phyloP scores from a whole-genome alignment of 495 filamentous ascomycete genomes.

The Alectoria sarmentosa region DNA sequence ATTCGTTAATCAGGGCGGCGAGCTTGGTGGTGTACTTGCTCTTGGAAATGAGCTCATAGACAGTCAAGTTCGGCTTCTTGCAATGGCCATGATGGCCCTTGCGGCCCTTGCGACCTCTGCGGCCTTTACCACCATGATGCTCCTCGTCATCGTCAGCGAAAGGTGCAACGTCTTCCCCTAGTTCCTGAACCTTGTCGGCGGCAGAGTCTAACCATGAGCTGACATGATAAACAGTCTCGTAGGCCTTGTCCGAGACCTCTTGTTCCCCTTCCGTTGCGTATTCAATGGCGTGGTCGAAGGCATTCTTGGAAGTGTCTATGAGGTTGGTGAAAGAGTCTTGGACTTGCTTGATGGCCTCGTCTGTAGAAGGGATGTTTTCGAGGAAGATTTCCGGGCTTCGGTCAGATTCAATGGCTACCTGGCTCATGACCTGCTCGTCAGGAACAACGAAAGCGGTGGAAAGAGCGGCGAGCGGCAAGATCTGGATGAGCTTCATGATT shows the following conservation, averaged over 20 bases:
- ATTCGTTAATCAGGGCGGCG: constrained; percentile 61
- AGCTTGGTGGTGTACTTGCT: constrained; percentile 72
- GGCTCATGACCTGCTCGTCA: constrained; percentile 33
- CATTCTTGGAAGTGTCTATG: constrained; percentile 34
- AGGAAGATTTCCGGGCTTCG: constrained; percentile 28
- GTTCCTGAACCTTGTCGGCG: constrained; percentile 24
- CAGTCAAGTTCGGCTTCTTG: constrained; percentile 51
- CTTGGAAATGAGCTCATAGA: constrained; percentile 68
- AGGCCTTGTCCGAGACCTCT: constrained; percentile 29
- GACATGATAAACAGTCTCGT: constrained; percentile 36
- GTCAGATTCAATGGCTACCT: constrained; percentile 37
- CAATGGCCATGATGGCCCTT: constrained; percentile 27
- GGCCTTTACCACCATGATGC: constrained; percentile 3
- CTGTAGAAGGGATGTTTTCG: constrained; percentile 33
- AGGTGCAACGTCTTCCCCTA: constrained; percentile 7
- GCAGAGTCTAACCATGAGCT: constrained; percentile 39
- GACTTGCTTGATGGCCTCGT: constrained; percentile 33
- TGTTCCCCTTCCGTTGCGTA: constrained; percentile 31
- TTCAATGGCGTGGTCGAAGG: constrained; percentile 42
- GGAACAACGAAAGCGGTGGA: constrained; percentile 55
- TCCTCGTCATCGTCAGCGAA: background rate
- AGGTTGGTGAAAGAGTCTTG: constrained; percentile 32
- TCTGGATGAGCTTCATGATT: constrained; percentile 42
- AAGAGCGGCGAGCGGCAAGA: constrained; percentile 48
- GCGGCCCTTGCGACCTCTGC: constrained; percentile 21